A percentile compares a stretch with the other conserved stretches of the same genome.
Conservation (phyloP, 768 basidiomycete genomes). For the Trametes coccinea region DNA sequence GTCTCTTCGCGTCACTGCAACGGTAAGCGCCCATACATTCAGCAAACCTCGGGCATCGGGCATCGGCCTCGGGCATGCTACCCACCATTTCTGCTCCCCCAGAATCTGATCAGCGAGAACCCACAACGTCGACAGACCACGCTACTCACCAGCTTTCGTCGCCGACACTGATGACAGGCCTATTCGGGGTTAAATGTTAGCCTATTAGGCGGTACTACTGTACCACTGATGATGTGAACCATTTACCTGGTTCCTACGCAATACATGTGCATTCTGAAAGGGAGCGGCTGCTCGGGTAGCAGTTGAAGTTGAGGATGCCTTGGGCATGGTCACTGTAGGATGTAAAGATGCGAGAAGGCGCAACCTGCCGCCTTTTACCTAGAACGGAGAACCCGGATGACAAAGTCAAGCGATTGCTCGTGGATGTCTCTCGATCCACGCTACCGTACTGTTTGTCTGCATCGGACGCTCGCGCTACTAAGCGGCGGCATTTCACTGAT, state of each 20-base stretch:
- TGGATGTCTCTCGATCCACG: too few relatives aligned
- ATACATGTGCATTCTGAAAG: constrained; percentile 23
- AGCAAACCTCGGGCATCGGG: constrained; percentile 26
- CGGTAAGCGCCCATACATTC: constrained; percentile 7
- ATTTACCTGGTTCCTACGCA: constrained; percentile 36
- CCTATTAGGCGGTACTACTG: too few relatives aligned
- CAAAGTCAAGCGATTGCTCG: constrained; percentile 2
- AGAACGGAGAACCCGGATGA: constrained; percentile 3
- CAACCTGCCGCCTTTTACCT: neutral
- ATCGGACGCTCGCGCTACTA: neutral
- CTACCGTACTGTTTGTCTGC: too few relatives aligned
- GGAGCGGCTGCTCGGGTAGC: constrained; percentile 1
- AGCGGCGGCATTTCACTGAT: constrained; percentile 1
- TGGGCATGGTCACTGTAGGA: constrained; percentile 22
- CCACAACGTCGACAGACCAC: neutral
- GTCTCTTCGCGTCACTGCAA: constrained; percentile 68
- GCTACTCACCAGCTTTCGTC: constrained; percentile 54
- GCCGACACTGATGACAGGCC: constrained; percentile 62
- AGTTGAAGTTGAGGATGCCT: constrained; percentile 6
- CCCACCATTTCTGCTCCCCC: constrained; percentile 53
- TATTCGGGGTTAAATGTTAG: constrained; percentile 3
- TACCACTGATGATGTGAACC: neutral
- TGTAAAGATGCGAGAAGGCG: neutral
- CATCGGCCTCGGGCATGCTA: constrained; percentile 7
- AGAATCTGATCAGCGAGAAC: neutral